These are phyloP conservation scores for Elongisporangium anandrum DNA, from an alignment of 352 stramenopile species.

Conservation along the genomic window DNA sequence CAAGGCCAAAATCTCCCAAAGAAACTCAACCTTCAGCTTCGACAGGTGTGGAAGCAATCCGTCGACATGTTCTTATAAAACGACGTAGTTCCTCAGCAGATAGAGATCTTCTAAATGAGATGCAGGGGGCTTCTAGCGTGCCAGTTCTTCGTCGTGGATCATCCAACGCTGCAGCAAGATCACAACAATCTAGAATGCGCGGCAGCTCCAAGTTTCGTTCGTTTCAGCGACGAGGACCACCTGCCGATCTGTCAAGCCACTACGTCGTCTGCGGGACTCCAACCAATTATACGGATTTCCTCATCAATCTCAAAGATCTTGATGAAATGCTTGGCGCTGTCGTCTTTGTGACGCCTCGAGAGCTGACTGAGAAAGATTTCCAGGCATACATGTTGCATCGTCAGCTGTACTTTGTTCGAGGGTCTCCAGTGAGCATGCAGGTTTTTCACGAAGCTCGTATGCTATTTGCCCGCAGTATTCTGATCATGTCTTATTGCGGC, in stretches of 20 bases:
- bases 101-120: neutral
- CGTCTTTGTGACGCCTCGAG: constrained; percentile 53
- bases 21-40: neutral
- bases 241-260: constrained; percentile 31
- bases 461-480: constrained; percentile 51
- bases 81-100: neutral
- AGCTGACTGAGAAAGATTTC: constrained; percentile 46
- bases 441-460: constrained; percentile 55
- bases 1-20: neutral
- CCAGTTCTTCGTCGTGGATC: neutral
- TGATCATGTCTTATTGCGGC: constrained; percentile 68
- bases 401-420: constrained; percentile 63
- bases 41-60: neutral
- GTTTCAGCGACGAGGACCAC: constrained; percentile 19
- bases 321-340: constrained; percentile 28
- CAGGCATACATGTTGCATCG: constrained; percentile 35
- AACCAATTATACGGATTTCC: constrained; percentile 50
- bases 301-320: constrained; percentile 45
- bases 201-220: constrained; percentile 35
- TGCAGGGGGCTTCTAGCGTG: neutral
- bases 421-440: constrained; percentile 58
- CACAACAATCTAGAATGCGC: constrained; percentile 10
- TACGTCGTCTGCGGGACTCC: constrained; percentile 70
- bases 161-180: constrained; percentile 1
- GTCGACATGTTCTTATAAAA: neutral